Base-by-base conservation (phyloP, 1,284 basidiomycete genomes). In the Marasmius oreades region DNA sequence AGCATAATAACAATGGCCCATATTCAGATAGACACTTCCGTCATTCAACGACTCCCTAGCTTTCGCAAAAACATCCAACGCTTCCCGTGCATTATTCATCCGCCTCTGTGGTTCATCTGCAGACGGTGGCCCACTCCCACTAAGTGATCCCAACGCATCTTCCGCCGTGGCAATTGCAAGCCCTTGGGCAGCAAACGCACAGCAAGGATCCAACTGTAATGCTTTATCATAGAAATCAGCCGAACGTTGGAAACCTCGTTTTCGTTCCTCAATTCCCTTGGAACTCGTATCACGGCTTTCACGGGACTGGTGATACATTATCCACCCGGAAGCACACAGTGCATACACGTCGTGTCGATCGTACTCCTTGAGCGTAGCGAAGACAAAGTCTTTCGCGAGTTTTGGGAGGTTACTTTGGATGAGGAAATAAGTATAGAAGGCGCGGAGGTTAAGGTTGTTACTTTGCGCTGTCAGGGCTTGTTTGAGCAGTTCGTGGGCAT, bases 201-300 rank as follows among this genome's bases (percentile, higher is more conserved):
- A 96, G 24, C 80, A 74, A 0, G 92, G 85, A 66, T 96, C 93
- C 2, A 93, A 66, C 52, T 83, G 81, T 28, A 98, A 72, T 0
- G 93, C 95, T 66, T 93, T 93, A 68, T 95, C 92, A 66, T 92
- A 98, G 61, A 92, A 91, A 67, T 96, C 93, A 1, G 92, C 90
- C 10, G 90, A 83, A 16, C 92, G 79, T 54, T 86, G 81, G 74
- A 92, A 97, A 31, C 85, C 83, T 51, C 85, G 84, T 57, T 81
- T 81, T 34, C 92, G 84, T 54, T 95, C 93, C 39, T 89, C 84
- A 18, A 79, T 65, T 51, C 79, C 86, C 63, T 83, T 83, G 24
- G 77, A 69, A 39, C 73, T 78, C 3, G 71, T 69, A 55, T 86
- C 86, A 43, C 82, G 78, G 65, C 75, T 87, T 69, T 97, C 95